These are phyloP conservation scores for Casaregolazyma lundiana DNA, from an alignment of 1,139 yeast species.

Conservation along the genomic window DNA sequence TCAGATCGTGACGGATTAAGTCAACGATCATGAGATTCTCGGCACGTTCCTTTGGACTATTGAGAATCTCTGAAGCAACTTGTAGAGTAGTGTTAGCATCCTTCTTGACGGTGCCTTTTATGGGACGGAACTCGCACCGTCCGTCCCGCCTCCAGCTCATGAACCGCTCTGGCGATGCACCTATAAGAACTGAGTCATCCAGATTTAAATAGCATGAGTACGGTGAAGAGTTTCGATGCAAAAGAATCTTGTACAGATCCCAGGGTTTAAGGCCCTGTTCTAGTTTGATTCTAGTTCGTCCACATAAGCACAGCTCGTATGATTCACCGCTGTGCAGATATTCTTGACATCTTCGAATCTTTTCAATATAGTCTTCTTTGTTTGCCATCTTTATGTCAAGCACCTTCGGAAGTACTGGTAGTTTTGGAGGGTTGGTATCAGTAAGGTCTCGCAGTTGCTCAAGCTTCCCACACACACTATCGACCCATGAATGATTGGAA, in stretches of 20 bases:
- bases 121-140: constrained; percentile 79
- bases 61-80: constrained; percentile 59
- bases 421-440: neutral
- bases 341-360: constrained; percentile 63
- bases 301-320: constrained; percentile 87
- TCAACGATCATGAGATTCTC: constrained; percentile 98
- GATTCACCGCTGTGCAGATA: constrained; percentile 79
- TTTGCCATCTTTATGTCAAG: constrained; percentile 41
- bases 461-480: neutral
- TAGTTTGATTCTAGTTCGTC: constrained; percentile 59
- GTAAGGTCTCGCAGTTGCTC: neutral
- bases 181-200: constrained; percentile 64
- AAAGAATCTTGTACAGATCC: constrained; percentile 72
- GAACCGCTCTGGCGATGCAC: constrained; percentile 94
- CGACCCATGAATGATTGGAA: constrained; percentile 27
- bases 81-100: constrained; percentile 41
- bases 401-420: constrained; percentile 1
- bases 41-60: constrained; percentile 90
- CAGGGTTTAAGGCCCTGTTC: constrained; percentile 46
- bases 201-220: constrained; percentile 78
- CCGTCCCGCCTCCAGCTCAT: constrained; percentile 62
- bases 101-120: constrained; percentile 89
- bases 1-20: constrained; percentile 85
- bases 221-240: constrained; percentile 83
- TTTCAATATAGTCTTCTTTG: constrained; percentile 48